phyloP scores from a whole-genome alignment of 2,329 filamentous ascomycete species.

The Aspergillus clavatus region DNA sequence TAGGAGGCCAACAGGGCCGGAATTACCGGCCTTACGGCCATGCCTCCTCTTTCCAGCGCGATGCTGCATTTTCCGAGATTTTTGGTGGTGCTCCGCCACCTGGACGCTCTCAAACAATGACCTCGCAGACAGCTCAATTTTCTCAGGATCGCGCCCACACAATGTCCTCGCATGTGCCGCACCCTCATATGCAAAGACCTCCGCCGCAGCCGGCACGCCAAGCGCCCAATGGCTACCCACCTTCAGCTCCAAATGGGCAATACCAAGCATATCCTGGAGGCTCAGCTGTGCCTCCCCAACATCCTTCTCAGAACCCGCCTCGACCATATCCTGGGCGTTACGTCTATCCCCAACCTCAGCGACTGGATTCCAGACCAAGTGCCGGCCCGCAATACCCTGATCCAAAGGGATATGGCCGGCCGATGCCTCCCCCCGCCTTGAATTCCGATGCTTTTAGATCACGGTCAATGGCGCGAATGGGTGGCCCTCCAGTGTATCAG shows the following conservation, averaged over 20 bases:
- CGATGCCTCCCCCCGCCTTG: conserved; percentile 63
- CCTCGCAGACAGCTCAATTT: conserved; percentile 63
- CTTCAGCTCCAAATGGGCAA: conserved; percentile 37
- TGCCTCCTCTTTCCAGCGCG: conserved; percentile 63
- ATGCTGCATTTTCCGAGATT: conserved; percentile 94
- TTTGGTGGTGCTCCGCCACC: conserved; percentile 83
- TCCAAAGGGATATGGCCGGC: conserved; percentile 55
- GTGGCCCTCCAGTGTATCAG: conserved; percentile 68
- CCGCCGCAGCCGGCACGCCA: conserved; percentile 42
- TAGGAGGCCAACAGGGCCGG: conserved; percentile 58
- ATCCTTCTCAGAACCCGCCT: conserved; percentile 55
- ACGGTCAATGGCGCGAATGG: conserved; percentile 78
- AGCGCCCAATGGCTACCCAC: conserved; percentile 42
- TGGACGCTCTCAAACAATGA: conserved; percentile 94
- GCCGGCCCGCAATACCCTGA: conserved; percentile 52
- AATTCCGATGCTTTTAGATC: conserved; percentile 84
- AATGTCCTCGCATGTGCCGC: conserved; percentile 56
- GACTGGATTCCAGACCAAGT: conserved; percentile 59
- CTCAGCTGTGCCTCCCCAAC: conserved; percentile 39
- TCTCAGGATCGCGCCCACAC: conserved; percentile 71
- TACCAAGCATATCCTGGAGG: conserved; percentile 36
- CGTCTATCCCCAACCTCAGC: conserved; percentile 68
- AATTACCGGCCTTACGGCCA: conserved; percentile 55
- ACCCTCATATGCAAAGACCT: conserved; percentile 41
- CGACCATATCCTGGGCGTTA: conserved; percentile 61